Evolutionary conservation across 1,139 yeast species (phyloP).

Genomic region (Saccharomycopsis phalli): DNA sequence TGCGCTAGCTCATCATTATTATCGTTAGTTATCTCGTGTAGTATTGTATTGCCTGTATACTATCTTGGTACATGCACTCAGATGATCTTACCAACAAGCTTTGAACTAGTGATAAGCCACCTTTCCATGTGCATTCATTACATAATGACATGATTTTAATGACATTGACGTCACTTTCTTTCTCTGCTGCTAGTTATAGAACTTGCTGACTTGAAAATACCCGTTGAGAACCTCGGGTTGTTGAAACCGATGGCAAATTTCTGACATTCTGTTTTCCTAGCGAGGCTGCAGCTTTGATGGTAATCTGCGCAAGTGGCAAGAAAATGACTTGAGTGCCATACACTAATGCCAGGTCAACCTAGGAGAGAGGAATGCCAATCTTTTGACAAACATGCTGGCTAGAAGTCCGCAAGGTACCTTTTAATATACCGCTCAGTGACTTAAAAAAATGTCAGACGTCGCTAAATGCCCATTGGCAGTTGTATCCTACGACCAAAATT

Average conservation of each 20-base stretch:
- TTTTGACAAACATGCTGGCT: constrained; percentile 6
- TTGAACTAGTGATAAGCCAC: too few species aligned
- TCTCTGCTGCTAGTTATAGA: neutral
- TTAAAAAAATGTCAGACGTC: too few species aligned
- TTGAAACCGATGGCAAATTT: constrained; percentile 6
- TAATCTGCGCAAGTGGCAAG: neutral
- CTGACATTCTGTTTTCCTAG: constrained; percentile 12
- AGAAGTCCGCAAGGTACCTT: constrained; percentile 9
- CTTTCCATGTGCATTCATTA: too few species aligned
- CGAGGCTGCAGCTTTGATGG: neutral
- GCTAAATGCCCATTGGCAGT: neutral
- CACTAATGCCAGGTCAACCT: constrained; percentile 7
- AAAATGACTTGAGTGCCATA: constrained; percentile 2
- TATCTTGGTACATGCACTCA: too few species aligned
- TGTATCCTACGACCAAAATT: constrained; percentile 9
- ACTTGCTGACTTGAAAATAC: constrained; percentile 3
- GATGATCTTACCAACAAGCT: too few species aligned
- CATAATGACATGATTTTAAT: constrained; percentile 2
- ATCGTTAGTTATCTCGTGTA: too few species aligned
- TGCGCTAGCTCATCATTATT: too few species aligned
- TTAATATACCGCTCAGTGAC: constrained; percentile 13
- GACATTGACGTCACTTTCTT: constrained; percentile 4
- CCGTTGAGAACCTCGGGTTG: constrained; percentile 1
- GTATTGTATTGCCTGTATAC: too few species aligned
- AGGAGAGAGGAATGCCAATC: constrained; percentile 10